These are phyloP conservation scores for Leccinum disarticulatum DNA, from an alignment of 768 basidiomycete species.

Conservation along the genomic window DNA sequence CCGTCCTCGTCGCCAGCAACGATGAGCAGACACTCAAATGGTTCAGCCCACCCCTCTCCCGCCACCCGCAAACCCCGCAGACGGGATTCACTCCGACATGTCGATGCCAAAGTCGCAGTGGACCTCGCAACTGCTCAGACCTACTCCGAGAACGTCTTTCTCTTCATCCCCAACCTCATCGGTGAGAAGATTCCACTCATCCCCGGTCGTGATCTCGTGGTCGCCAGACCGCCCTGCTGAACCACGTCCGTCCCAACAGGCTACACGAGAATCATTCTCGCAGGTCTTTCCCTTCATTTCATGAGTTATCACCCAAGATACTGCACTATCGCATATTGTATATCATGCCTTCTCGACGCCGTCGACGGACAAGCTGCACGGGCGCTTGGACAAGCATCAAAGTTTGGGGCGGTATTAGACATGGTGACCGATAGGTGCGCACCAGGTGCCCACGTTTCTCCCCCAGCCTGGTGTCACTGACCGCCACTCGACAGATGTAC, in stretches of 20 bases:
- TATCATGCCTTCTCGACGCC: conserved; percentile 93
- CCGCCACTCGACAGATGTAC: conserved; percentile 70
- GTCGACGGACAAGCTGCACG: conserved; percentile 94
- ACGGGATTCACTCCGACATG: conserved; percentile 60
- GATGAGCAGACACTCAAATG: conserved; percentile 28
- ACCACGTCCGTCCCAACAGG: conserved; percentile 44
- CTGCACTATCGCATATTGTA: conserved; percentile 83
- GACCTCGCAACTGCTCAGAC: conserved; percentile 84
- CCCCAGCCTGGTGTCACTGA: background rate
- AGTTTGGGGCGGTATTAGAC: conserved; percentile 96
- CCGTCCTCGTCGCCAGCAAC: conserved; percentile 10
- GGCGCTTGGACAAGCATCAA: conserved; percentile 84
- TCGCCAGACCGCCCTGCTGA: conserved; percentile 1
- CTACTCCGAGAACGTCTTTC: conserved; percentile 94
- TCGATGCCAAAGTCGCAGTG: conserved; percentile 83
- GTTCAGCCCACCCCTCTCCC: conserved; percentile 32
- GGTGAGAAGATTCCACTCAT: conserved; percentile 46
- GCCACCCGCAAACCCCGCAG: conserved; percentile 37
- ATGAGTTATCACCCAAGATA: conserved; percentile 96
- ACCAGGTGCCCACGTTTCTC: too few relatives aligned
- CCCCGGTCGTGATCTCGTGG: background rate
- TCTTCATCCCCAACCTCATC: conserved; percentile 96
- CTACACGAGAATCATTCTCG: conserved; percentile 88
- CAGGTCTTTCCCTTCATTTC: conserved; percentile 82
- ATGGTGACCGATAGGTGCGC: conserved; percentile 98